phyloP scores from a whole-genome alignment of 148 eudicot species.

The Amaranthus cruentus region DNA sequence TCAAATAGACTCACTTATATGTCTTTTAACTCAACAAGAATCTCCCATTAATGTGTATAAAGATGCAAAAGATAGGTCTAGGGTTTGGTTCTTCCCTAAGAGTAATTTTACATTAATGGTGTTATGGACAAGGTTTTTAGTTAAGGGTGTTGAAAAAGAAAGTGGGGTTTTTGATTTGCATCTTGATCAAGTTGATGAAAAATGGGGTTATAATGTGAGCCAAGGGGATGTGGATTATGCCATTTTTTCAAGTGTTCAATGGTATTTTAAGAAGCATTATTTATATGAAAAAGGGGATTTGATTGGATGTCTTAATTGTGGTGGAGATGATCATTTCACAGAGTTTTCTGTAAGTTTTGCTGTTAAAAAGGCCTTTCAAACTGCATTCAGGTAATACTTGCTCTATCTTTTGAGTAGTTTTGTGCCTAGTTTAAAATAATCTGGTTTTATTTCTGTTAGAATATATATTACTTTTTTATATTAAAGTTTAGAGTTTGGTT shows the following conservation, averaged over 20 bases:
- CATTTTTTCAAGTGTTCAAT: conserved; percentile 38
- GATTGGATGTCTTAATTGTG: conserved; percentile 33
- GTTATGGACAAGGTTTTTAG: conserved; percentile 42
- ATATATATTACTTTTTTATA: no score
- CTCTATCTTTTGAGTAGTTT: neutral
- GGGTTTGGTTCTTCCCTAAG: conserved; percentile 42
- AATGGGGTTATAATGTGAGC: conserved; percentile 27
- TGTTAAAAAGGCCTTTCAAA: conserved; percentile 29
- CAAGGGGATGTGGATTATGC: conserved; percentile 31
- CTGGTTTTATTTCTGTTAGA: no score
- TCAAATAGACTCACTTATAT: conserved; percentile 46
- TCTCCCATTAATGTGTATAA: conserved; percentile 33
- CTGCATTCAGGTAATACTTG: conserved; percentile 23
- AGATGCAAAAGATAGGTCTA: conserved; percentile 37
- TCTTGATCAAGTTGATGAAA: conserved; percentile 39
- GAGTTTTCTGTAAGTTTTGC: conserved; percentile 20
- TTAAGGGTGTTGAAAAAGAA: conserved; percentile 25
- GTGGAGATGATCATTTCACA: conserved; percentile 22
- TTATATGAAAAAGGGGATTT: conserved; percentile 28
- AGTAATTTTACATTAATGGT: conserved; percentile 35
- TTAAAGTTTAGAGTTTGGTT: no score
- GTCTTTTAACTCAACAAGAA: conserved; percentile 40
- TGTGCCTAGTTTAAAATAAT: neutral
- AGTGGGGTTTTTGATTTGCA: conserved; percentile 34
- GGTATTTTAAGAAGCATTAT: conserved; percentile 36